Evolutionary conservation across 2,329 filamentous ascomycete species (phyloP).

Genomic region (Arthrobotrys sinensis): DNA sequence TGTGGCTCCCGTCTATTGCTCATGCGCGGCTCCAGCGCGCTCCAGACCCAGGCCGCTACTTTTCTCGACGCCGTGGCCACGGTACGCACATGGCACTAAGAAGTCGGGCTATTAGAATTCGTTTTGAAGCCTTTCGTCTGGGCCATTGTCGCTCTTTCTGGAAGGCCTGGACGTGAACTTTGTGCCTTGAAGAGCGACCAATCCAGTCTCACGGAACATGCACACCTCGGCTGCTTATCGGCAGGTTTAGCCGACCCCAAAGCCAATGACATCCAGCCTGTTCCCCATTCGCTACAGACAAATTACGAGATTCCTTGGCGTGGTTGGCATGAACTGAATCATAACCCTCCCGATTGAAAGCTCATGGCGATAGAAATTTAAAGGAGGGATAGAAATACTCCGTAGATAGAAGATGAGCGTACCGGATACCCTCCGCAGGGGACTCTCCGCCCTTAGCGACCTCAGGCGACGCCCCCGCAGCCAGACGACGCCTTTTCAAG

Average conservation of each 20-base stretch:
- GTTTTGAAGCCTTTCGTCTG: no score
- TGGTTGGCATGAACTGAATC: not conserved
- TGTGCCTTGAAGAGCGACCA: no score
- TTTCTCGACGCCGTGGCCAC: no score
- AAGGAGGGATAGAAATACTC: not conserved
- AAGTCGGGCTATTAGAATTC: no score
- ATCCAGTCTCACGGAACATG: not conserved
- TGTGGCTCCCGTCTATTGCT: no score
- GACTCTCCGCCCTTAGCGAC: slow-evolving; percentile 9
- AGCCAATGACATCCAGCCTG: not conserved
- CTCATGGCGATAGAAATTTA: not conserved
- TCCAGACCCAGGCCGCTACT: no score
- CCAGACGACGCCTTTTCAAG: slow-evolving; percentile 17
- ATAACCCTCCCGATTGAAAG: not conserved
- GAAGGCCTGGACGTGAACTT: no score
- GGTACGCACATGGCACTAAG: no score
- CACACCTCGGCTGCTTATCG: not conserved
- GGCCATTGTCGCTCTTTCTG: no score
- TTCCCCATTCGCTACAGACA: not conserved
- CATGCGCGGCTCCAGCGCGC: no score
- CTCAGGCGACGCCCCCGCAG: slow-evolving; percentile 7
- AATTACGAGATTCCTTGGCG: slow-evolving; percentile 12
- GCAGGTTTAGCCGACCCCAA: slow-evolving; percentile 1
- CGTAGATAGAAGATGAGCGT: slow-evolving; percentile 1
- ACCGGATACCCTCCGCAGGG: slow-evolving; percentile 6